phyloP scores from a whole-genome alignment of 1,284 basidiomycete species.

The Fomitopsis schrenkii region DNA sequence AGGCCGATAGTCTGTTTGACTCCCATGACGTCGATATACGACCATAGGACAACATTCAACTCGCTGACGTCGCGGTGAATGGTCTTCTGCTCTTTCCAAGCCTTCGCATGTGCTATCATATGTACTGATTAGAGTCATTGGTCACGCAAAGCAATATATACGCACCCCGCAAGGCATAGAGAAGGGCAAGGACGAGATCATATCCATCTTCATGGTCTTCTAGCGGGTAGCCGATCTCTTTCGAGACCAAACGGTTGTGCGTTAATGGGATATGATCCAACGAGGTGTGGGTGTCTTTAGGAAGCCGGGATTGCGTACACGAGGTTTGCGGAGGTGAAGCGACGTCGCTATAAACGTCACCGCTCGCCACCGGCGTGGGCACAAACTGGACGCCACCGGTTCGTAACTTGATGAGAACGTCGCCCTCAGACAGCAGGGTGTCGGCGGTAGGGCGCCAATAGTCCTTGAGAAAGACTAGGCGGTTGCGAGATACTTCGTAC shows the following conservation, averaged over 20 bases:
- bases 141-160: not conserved
- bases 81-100: not conserved
- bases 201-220: not conserved
- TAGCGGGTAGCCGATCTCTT: constrained; percentile 5
- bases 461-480: constrained; percentile 3
- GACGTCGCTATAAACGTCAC: not conserved
- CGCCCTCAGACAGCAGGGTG: not conserved
- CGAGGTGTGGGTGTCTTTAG: not conserved
- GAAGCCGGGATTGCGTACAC: not conserved
- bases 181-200: not conserved
- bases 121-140: not conserved
- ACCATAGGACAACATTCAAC: constrained; percentile 1
- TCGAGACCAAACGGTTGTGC: constrained; percentile 6
- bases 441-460: not conserved
- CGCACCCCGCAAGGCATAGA: constrained; percentile 3
- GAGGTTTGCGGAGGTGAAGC: not conserved
- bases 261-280: not conserved
- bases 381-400: not conserved
- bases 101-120: not conserved
- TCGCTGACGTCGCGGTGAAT: constrained; percentile 5
- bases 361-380: constrained; percentile 3
- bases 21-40: not conserved
- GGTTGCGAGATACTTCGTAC: not conserved
- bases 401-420: not conserved
- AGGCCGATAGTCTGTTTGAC: not conserved